Evolutionary conservation across 306 rosid species (phyloP).

Genomic region (Malus fusca): DNA sequence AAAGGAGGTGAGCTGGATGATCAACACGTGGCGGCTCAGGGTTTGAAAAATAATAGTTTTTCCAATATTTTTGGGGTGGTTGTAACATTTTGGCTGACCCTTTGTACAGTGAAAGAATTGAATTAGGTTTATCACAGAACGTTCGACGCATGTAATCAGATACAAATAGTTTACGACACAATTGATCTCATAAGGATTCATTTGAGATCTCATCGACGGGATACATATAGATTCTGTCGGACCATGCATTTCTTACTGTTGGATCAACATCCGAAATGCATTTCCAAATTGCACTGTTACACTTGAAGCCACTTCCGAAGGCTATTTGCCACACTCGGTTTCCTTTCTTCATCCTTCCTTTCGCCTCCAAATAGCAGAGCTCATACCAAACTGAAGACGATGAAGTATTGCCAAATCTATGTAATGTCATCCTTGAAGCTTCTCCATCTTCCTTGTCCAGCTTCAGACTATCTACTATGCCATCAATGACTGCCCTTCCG

Average conservation of each 20-base stretch:
- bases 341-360: not conserved
- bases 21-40: no score
- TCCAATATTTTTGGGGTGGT: no score
- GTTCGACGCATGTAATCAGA: not conserved
- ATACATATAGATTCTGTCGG: slow-evolving; percentile 55
- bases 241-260: slow-evolving; percentile 46
- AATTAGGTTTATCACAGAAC: not conserved
- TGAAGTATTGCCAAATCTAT: slow-evolving; percentile 28
- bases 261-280: slow-evolving; percentile 48
- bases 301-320: slow-evolving; percentile 35
- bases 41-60: no score
- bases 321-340: slow-evolving; percentile 35
- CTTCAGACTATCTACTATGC: slow-evolving; percentile 41
- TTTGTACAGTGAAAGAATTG: not conserved
- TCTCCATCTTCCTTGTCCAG: slow-evolving; percentile 57
- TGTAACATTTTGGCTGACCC: not conserved
- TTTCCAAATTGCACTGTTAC: slow-evolving; percentile 68
- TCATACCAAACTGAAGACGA: slow-evolving; percentile 4
- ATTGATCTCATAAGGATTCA: not conserved
- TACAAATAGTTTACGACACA: not conserved
- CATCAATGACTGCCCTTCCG: slow-evolving; percentile 58
- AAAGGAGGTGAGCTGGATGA: no score
- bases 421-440: slow-evolving; percentile 67
- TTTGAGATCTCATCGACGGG: slow-evolving; percentile 32
- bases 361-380: not conserved